These are phyloP conservation scores for Boletus pseudopeckii DNA, from an alignment of 768 basidiomycete species.

Conservation along the genomic window DNA sequence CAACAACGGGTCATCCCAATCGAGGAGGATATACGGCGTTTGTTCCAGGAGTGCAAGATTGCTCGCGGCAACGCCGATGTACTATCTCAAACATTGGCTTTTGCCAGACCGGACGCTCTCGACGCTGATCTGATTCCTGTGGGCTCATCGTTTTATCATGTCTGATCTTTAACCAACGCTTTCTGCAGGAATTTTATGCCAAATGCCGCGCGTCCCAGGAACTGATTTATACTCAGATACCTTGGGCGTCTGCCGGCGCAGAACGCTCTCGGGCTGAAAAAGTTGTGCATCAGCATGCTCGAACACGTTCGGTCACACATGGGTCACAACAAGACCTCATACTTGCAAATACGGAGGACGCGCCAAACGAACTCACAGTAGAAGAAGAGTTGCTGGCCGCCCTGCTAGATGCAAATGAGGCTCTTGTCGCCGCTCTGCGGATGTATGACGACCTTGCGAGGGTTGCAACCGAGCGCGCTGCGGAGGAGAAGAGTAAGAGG, in stretches of 20 bases:
- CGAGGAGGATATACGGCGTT: constrained; percentile 79
- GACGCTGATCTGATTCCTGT: constrained; percentile 64
- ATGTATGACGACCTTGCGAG: constrained; percentile 78
- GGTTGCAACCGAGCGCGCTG: constrained; percentile 51
- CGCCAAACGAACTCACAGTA: constrained; percentile 47
- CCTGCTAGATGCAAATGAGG: constrained; percentile 70
- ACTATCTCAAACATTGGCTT: constrained; percentile 66
- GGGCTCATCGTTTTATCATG: constrained; percentile 15
- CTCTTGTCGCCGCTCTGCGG: constrained; percentile 61
- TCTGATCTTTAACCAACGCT: neutral
- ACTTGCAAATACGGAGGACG: constrained; percentile 30
- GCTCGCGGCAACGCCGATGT: constrained; percentile 78
- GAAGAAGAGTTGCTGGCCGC: constrained; percentile 76
- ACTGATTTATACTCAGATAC: constrained; percentile 80
- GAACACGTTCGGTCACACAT: constrained; percentile 18
- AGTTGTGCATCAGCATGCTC: constrained; percentile 13
- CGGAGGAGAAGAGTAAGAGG: constrained; percentile 66
- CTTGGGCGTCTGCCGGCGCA: constrained; percentile 85
- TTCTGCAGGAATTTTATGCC: constrained; percentile 71
- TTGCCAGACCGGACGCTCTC: constrained; percentile 70
- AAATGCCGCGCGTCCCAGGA: constrained; percentile 84
- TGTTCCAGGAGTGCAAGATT: constrained; percentile 84
- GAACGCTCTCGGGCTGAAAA: constrained; percentile 55
- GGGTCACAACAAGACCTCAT: constrained; percentile 20
- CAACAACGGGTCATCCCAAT: constrained; percentile 54